phyloP scores from a whole-genome alignment of 805 yeast species.

The Yarrowia bubula region DNA sequence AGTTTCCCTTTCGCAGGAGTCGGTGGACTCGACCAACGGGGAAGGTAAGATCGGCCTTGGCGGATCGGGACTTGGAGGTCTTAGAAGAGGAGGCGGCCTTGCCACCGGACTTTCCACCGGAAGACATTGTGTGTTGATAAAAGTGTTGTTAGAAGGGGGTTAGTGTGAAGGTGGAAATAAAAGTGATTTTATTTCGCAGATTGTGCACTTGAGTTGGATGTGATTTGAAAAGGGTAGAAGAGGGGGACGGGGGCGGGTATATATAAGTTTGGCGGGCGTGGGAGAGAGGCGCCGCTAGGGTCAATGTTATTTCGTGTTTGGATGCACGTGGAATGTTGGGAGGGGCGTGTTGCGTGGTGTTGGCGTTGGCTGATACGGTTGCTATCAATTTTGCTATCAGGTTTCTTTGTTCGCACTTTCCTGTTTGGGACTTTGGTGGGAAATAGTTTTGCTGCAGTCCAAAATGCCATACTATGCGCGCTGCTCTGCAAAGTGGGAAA shows the following conservation, averaged over 20 bases:
- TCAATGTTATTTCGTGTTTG: slow-evolving; percentile 15
- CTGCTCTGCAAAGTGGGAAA: background rate
- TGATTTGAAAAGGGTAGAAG: slow-evolving; percentile 31
- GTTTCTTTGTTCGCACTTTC: slow-evolving; percentile 16
- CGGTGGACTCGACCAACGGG: slow-evolving; percentile 99
- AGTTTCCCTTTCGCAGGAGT: slow-evolving; percentile 93
- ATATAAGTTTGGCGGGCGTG: slow-evolving; percentile 3
- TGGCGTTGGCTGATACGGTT: background rate
- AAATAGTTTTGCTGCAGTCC: slow-evolving; percentile 13
- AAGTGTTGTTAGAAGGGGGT: background rate
- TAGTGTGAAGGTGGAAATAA: slow-evolving; percentile 10
- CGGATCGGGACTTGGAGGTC: slow-evolving; percentile 96
- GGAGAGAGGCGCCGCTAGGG: background rate
- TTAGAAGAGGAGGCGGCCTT: slow-evolving; percentile 94
- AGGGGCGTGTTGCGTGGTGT: background rate
- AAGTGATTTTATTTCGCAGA: slow-evolving; percentile 25
- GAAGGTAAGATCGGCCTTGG: slow-evolving; percentile 98
- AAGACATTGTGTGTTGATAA: slow-evolving; percentile 58
- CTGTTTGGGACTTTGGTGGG: slow-evolving; percentile 23
- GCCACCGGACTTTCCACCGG: slow-evolving; percentile 78
- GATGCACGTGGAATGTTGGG: slow-evolving; percentile 9
- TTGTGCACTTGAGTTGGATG: slow-evolving; percentile 29
- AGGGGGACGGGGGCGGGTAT: slow-evolving; percentile 24
- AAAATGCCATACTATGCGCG: slow-evolving; percentile 5
- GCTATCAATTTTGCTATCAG: slow-evolving; percentile 20